Conservation (phyloP, 768 basidiomycete species). For the Cyclocybe aegerita region DNA sequence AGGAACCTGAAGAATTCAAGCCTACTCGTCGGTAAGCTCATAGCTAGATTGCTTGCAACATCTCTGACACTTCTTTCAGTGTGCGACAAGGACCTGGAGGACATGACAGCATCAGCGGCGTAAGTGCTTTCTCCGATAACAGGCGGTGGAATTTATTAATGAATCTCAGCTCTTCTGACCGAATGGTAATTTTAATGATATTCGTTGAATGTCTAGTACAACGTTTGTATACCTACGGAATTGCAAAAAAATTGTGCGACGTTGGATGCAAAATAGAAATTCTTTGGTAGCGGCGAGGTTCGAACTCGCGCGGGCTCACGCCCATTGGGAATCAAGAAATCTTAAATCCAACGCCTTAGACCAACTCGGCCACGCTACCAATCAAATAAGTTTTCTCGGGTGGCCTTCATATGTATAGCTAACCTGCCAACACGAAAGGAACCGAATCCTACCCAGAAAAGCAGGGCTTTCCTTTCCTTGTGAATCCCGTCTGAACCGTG, state of each 20-base stretch:
- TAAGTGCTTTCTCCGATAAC: slow-evolving; percentile 17
- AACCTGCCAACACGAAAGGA: background rate
- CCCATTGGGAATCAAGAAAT: slow-evolving; percentile 77
- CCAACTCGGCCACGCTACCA: slow-evolving; percentile 83
- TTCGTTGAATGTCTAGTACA: background rate
- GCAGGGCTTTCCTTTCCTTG: background rate
- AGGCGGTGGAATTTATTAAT: no score
- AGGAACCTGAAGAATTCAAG: slow-evolving; percentile 51
- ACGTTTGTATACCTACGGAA: background rate
- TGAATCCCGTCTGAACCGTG: background rate
- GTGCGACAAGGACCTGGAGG: slow-evolving; percentile 72
- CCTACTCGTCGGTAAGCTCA: slow-evolving; percentile 63
- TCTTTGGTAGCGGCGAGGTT: slow-evolving; percentile 80
- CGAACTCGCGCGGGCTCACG: slow-evolving; percentile 86
- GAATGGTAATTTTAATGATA: background rate
- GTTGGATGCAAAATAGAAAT: slow-evolving; percentile 15
- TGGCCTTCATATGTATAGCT: slow-evolving; percentile 3
- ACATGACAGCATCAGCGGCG: slow-evolving; percentile 52
- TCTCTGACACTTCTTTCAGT: slow-evolving; percentile 29
- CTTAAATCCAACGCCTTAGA: slow-evolving; percentile 94
- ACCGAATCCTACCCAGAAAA: background rate
- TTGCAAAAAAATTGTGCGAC: background rate
- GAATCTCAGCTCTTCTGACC: no score
- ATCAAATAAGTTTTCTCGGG: background rate
- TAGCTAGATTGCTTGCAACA: slow-evolving; percentile 5